Evolutionary conservation across 305 asterid species (phyloP), one percentile per base, ranked within the genome.

Genomic region (Fraxinus baroniana): DNA sequence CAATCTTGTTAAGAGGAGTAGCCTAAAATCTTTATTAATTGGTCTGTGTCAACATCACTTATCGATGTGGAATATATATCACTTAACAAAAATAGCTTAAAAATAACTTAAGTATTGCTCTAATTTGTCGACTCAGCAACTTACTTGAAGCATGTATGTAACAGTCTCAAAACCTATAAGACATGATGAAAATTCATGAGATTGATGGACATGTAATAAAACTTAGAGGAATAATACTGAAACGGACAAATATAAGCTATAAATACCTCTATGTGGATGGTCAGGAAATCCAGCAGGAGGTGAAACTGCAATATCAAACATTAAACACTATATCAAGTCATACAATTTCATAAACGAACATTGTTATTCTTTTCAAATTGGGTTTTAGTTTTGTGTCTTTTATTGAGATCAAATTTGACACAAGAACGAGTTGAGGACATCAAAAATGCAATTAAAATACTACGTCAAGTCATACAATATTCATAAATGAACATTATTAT

Each of bases 211-310:
- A 57, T 13, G 80, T 28, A 3, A 37, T 57, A 62, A 5, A 20
- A 52, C 20, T 57, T 22, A 33, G 18, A 26, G 7, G 32, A 74
- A 5, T 18, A 44, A 8, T 15, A 70, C 3, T 2, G 10, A 0
- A 35, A 17, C 24, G n/a, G n/a, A n/a, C n/a, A n/a, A 49, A 49
- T 49, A 57, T 1, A 37, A 37, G 3, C 36, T 26, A 15, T 10
- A 66, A 44, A 28, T 86, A 87, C 99, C 99, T 90, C 99, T 89
- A 88, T 95, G 99, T 10, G 99, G 99, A 88, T 95, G 99, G 41
- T 95, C 98, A 12, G 99, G 99, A 83, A 95, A 95, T 88, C 99
- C 99, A 81, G 97, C 99, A 71, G 99, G 99, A 12, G 97, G 92
- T 41, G 97, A 75, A 88, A 95, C 99, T 95, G 93, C 15, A 62